A percentile compares a stretch with the other conserved stretches of the same genome.
Conservation (phyloP, 805 yeast species). For the Cyberlindnera veronae region DNA sequence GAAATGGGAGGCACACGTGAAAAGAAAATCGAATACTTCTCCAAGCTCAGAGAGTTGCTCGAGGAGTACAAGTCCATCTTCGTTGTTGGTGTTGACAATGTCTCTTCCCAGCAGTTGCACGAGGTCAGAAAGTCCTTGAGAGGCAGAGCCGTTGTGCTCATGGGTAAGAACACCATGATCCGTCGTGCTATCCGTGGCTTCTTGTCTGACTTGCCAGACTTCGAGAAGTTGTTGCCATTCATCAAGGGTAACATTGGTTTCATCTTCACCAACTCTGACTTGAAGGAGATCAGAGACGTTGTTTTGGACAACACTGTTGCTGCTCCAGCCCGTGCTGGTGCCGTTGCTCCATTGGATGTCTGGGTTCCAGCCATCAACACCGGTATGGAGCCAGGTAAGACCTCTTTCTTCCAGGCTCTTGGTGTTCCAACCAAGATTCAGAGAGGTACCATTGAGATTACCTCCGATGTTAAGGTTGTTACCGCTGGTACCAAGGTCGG, state of each 20-base stretch:
- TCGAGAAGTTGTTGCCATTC: slow-evolving; percentile 90
- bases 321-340: slow-evolving; percentile 99
- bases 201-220: slow-evolving; percentile 91
- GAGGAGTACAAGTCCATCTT: slow-evolving; percentile 97
- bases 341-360: slow-evolving; percentile 96
- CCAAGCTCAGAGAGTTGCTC: slow-evolving; percentile 90
- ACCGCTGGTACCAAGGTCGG: slow-evolving; percentile 86
- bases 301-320: slow-evolving; percentile 93
- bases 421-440: slow-evolving; percentile 99
- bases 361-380: slow-evolving; percentile 99
- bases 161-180: slow-evolving; percentile 99
- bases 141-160: slow-evolving; percentile 89
- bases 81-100: slow-evolving; percentile 99
- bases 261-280: slow-evolving; percentile 96
- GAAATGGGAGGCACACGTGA: slow-evolving; percentile 99
- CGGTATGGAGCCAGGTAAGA: slow-evolving; percentile 99
- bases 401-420: slow-evolving; percentile 99
- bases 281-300: slow-evolving; percentile 86
- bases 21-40: slow-evolving; percentile 93
- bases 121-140: slow-evolving; percentile 97
- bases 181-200: slow-evolving; percentile 99
- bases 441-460: slow-evolving; percentile 99
- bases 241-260: slow-evolving; percentile 99
- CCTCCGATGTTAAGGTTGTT: slow-evolving; percentile 94
- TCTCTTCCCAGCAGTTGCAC: slow-evolving; percentile 99